These are phyloP conservation scores for Tricholoma hemisulphureum DNA, from an alignment of 768 basidiomycete genomes.

Conservation along the genomic window DNA sequence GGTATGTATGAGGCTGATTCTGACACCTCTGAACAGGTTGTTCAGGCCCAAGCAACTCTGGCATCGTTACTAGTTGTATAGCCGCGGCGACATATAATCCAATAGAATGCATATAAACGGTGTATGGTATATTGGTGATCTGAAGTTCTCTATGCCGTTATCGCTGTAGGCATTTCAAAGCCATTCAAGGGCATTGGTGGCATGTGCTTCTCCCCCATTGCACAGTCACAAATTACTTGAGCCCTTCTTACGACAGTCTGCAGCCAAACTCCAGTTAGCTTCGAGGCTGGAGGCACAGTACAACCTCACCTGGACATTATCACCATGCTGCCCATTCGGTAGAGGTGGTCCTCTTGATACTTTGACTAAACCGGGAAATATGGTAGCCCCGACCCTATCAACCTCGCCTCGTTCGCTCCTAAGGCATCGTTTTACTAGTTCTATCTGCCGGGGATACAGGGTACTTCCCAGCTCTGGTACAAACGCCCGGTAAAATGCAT, in stretches of 20 bases:
- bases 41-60: slow-evolving; percentile 81
- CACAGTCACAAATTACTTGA: slow-evolving; percentile 86
- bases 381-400: slow-evolving; percentile 78
- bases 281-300: slow-evolving; percentile 8
- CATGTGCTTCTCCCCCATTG: slow-evolving; percentile 42
- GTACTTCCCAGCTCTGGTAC: slow-evolving; percentile 78
- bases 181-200: slow-evolving; percentile 20
- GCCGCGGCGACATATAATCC: slow-evolving; percentile 21
- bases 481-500: slow-evolving; percentile 84
- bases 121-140: neutral
- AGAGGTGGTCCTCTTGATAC: slow-evolving; percentile 47
- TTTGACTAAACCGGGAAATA: slow-evolving; percentile 88
- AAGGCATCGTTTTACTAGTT: slow-evolving; percentile 80
- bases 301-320: slow-evolving; percentile 48
- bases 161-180: slow-evolving; percentile 2
- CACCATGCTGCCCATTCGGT: slow-evolving; percentile 36
- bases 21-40: slow-evolving; percentile 48
- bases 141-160: neutral
- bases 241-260: slow-evolving; percentile 76
- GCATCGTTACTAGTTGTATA: slow-evolving; percentile 76
- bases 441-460: slow-evolving; percentile 76
- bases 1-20: slow-evolving; percentile 1
- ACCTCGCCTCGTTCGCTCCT: slow-evolving; percentile 70
- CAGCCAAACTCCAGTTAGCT: neutral
- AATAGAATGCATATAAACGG: neutral